Conservation (phyloP, 495 filamentous ascomycete genomes). For the Glutinoglossum americanum region DNA sequence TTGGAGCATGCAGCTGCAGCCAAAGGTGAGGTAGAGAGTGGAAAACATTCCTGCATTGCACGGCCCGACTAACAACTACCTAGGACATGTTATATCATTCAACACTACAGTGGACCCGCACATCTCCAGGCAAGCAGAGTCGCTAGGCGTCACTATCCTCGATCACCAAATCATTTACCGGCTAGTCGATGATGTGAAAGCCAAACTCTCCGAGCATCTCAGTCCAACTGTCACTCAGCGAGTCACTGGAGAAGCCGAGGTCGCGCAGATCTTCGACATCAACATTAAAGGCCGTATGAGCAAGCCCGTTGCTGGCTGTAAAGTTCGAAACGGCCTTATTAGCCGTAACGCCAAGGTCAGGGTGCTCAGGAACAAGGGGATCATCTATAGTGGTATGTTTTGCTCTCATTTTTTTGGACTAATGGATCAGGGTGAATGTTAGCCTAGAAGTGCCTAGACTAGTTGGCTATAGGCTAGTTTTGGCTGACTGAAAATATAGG, state of each 20-base stretch:
- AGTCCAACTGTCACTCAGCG: constrained; percentile 37
- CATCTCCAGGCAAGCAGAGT: constrained; percentile 47
- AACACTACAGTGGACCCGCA: constrained; percentile 49
- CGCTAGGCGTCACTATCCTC: constrained; percentile 47
- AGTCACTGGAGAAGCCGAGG: constrained; percentile 75
- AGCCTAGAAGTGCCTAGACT: too few species aligned
- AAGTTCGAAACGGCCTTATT: constrained; percentile 63
- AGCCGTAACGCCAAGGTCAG: constrained; percentile 37
- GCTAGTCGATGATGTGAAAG: constrained; percentile 63
- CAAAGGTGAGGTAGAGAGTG: constrained; percentile 16
- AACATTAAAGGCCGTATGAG: constrained; percentile 46
- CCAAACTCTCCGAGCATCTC: constrained; percentile 41
- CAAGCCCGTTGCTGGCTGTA: constrained; percentile 65
- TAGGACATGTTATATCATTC: constrained; percentile 52
- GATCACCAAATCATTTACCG: constrained; percentile 88
- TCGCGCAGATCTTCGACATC: constrained; percentile 65
- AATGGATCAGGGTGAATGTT: too few species aligned
- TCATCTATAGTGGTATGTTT: constrained; percentile 57
- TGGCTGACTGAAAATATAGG: constrained; percentile 25
- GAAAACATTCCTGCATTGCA: not conserved
- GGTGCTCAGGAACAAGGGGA: constrained; percentile 45
- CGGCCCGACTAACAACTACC: constrained; percentile 5
- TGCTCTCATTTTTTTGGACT: not conserved
- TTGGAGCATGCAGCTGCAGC: constrained; percentile 66
- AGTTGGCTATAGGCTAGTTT: not conserved